Conservation (phyloP, 331 rosid genomes). For the Stylosanthes scabra region DNA sequence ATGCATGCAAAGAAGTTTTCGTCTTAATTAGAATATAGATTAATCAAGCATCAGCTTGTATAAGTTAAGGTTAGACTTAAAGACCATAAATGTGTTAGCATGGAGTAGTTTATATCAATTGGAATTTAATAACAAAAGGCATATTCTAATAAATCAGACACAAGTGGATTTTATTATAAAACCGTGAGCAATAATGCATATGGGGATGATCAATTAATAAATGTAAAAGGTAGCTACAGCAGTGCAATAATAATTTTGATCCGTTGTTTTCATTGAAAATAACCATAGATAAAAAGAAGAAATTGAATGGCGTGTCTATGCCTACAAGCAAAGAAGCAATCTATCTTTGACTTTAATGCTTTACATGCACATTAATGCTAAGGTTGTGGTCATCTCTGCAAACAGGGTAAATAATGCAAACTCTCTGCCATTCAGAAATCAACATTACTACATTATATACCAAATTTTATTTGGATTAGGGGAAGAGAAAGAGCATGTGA, state of each 20-base stretch:
- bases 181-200: background rate
- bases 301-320: no score
- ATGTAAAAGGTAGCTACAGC: no score
- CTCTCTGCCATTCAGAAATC: background rate
- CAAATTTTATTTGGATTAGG: no score
- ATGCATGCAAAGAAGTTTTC: no score
- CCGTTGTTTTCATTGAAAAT: background rate
- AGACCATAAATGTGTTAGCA: background rate
- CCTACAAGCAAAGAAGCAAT: no score
- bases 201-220: slow-evolving; percentile 1
- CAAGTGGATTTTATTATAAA: background rate
- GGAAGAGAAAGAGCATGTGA: no score
- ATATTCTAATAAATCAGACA: background rate
- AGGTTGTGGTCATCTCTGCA: background rate
- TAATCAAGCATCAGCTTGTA: no score
- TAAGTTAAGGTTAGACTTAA: no score
- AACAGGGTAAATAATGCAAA: background rate
- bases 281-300: background rate
- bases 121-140: background rate
- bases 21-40: no score
- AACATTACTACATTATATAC: background rate
- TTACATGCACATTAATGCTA: no score
- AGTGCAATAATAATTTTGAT: background rate
- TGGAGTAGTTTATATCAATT: background rate
- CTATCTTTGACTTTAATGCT: slow-evolving; percentile 5